These are phyloP conservation scores for Byssothecium circinans DNA, from an alignment of 2,329 filamentous ascomycete genomes.

Conservation along the genomic window DNA sequence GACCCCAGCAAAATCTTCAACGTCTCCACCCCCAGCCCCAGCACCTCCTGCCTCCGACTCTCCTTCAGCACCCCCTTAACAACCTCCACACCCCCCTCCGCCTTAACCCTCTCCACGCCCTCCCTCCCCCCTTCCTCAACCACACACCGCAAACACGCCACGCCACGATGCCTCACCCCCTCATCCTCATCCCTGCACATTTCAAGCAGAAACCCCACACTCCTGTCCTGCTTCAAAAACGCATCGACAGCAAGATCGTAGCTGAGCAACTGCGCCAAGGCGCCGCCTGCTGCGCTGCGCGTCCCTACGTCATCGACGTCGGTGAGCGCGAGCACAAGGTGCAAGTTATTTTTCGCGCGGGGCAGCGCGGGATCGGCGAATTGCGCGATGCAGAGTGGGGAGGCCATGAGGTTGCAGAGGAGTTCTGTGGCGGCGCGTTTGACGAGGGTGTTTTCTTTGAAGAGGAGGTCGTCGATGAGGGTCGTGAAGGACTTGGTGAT, in stretches of 20 bases:
- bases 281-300: conserved; percentile 81
- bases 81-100: conserved; percentile 65
- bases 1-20: conserved; percentile 64
- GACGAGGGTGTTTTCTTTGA: conserved; percentile 74
- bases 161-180: conserved; percentile 70
- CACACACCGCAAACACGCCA: conserved; percentile 75
- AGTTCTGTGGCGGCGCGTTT: conserved; percentile 85
- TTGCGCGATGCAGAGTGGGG: conserved; percentile 65
- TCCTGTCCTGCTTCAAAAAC: conserved; percentile 68
- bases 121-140: conserved; percentile 61
- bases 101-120: conserved; percentile 46
- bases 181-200: conserved; percentile 72
- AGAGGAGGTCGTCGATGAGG: conserved; percentile 75
- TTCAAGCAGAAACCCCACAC: conserved; percentile 75
- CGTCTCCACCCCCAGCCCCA: conserved; percentile 71
- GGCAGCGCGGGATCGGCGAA: conserved; percentile 66
- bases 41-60: conserved; percentile 67
- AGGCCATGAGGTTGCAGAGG: conserved; percentile 83
- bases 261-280: conserved; percentile 78
- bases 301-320: conserved; percentile 83
- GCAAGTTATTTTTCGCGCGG: conserved; percentile 72
- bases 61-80: conserved; percentile 71
- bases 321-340: conserved; percentile 82
- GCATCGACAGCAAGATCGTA: conserved; percentile 74
- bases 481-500: conserved; percentile 72